These are phyloP conservation scores for Lenzites betulinus DNA, from an alignment of 768 basidiomycete genomes.

Conservation along the genomic window DNA sequence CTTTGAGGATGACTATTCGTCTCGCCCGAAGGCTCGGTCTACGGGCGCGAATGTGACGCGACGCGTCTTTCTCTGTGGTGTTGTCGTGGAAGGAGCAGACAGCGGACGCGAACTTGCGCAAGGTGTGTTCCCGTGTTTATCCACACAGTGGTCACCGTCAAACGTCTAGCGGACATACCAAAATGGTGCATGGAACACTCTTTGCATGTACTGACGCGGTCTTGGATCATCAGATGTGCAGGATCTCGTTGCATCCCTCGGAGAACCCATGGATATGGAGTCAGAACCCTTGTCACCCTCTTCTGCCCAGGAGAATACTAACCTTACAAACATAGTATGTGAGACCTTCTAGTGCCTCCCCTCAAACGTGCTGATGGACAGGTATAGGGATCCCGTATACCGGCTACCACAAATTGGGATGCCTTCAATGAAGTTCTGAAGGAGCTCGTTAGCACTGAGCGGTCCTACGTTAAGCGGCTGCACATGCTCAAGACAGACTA, in stretches of 20 bases:
- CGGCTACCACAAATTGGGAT: slow-evolving; percentile 63
- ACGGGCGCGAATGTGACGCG: slow-evolving; percentile 53
- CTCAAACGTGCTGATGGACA: too few species aligned
- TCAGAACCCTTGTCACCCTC: slow-evolving; percentile 50
- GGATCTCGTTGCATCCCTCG: slow-evolving; percentile 76
- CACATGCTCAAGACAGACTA: slow-evolving; percentile 84
- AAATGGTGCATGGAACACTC: background rate
- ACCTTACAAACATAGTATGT: slow-evolving; percentile 31
- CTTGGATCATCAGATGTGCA: slow-evolving; percentile 59
- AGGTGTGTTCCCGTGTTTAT: slow-evolving; percentile 44
- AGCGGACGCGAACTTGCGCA: slow-evolving; percentile 67
- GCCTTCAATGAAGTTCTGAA: slow-evolving; percentile 75
- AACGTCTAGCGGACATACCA: slow-evolving; percentile 11
- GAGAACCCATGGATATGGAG: slow-evolving; percentile 59
- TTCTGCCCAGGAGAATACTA: slow-evolving; percentile 39
- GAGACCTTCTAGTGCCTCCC: background rate
- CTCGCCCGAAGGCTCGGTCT: slow-evolving; percentile 41
- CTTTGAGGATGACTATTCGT: slow-evolving; percentile 60
- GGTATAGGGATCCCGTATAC: slow-evolving; percentile 45
- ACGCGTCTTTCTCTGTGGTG: slow-evolving; percentile 87
- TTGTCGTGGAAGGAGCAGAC: slow-evolving; percentile 85
- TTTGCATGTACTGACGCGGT: background rate
- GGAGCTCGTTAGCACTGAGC: slow-evolving; percentile 88
- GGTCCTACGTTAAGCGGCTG: slow-evolving; percentile 83
- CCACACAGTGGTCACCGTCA: background rate